phyloP scores from a whole-genome alignment of 495 filamentous ascomycete genomes.

The Penicillium silybi region DNA sequence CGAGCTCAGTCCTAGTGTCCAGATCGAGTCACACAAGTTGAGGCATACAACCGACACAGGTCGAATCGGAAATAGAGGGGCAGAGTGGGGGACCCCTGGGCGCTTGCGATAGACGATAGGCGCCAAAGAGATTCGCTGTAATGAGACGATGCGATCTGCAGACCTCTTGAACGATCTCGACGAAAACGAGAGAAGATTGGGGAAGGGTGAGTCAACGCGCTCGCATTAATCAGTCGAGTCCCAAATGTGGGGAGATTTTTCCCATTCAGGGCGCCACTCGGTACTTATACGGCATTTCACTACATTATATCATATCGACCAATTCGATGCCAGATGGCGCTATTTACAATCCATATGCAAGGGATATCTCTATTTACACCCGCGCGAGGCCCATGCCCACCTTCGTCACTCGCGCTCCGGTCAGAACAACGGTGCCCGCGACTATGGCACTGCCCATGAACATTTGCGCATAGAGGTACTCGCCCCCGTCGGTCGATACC shows the following conservation, averaged over 20 bases:
- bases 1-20: background rate
- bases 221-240: conserved; percentile 9
- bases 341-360: conserved; percentile 9
- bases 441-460: conserved; percentile 45
- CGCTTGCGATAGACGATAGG: background rate
- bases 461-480: conserved; percentile 58
- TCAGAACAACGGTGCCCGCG: conserved; percentile 45
- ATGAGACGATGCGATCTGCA: background rate
- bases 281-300: conserved; percentile 1
- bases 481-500: conserved; percentile 45
- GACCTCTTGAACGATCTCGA: background rate
- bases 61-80: conserved; percentile 6
- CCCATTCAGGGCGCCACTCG: background rate
- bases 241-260: conserved; percentile 1
- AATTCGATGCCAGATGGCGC: background rate
- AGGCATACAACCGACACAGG: background rate
- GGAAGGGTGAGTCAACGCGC: conserved; percentile 4
- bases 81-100: conserved; percentile 1
- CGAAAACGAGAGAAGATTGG: background rate
- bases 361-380: conserved; percentile 12
- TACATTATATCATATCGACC: background rate
- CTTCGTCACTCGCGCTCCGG: conserved; percentile 45
- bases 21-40: background rate
- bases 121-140: background rate
- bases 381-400: conserved; percentile 26